Percentiles rank a stretch among this genome's conserved stretches.
phyloP scores from a whole-genome alignment of 2,329 filamentous ascomycete genomes.

The Sporothrix curviconia region DNA sequence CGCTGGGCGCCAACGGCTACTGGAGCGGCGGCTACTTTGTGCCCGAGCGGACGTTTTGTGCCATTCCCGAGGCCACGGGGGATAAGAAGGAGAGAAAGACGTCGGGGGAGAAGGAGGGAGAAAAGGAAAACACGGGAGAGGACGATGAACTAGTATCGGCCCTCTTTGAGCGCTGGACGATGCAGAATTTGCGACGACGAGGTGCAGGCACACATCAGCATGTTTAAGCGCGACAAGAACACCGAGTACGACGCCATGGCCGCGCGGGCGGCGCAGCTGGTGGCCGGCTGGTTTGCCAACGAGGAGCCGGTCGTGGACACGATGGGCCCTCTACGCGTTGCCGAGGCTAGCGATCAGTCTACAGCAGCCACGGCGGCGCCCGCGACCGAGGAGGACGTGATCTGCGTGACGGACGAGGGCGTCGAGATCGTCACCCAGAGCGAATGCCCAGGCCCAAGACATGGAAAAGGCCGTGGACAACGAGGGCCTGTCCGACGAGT shows the following conservation, averaged over 20 bases:
- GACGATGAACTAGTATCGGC: slow-evolving; percentile 21
- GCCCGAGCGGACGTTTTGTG: slow-evolving; percentile 72
- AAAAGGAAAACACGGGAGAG: background rate
- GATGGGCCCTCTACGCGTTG: slow-evolving; percentile 25
- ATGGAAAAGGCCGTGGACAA: slow-evolving; percentile 24
- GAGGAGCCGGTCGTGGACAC: slow-evolving; percentile 38
- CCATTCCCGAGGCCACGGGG: slow-evolving; percentile 35
- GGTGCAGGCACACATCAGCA: slow-evolving; percentile 61
- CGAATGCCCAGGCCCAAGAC: background rate
- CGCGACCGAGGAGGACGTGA: slow-evolving; percentile 18
- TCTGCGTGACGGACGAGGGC: slow-evolving; percentile 20
- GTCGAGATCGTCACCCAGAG: slow-evolving; percentile 13
- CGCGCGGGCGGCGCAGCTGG: slow-evolving; percentile 49
- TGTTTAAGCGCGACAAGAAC: slow-evolving; percentile 59
- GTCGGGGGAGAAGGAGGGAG: background rate
- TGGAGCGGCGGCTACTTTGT: slow-evolving; percentile 55
- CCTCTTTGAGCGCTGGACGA: slow-evolving; percentile 49
- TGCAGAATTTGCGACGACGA: slow-evolving; percentile 62
- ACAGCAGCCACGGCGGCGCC: slow-evolving; percentile 14
- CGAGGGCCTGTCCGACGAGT: slow-evolving; percentile 34
- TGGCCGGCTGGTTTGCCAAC: slow-evolving; percentile 50
- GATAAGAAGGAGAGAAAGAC: background rate
- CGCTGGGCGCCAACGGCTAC: slow-evolving; percentile 64
- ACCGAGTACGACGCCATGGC: slow-evolving; percentile 58
- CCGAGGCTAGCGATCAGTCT: slow-evolving; percentile 21